These are phyloP conservation scores for Auriscalpium microsporum DNA, from an alignment of 768 basidiomycete species.

Conservation along the genomic window DNA sequence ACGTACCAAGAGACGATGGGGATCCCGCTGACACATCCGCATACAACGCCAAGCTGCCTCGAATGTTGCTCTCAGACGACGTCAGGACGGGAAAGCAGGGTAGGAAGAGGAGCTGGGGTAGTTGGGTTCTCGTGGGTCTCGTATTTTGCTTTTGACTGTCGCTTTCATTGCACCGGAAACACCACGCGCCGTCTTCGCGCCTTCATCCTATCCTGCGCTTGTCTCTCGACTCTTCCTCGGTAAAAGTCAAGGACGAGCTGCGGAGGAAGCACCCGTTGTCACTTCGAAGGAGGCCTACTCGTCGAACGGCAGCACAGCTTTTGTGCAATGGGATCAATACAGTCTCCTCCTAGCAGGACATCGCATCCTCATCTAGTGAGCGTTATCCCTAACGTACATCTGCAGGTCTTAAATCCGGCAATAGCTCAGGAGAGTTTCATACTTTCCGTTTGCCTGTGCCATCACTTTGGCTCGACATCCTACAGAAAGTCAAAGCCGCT, in stretches of 20 bases:
- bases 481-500: constrained; percentile 74
- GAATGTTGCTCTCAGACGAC: too few relatives aligned
- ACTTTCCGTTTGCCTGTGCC: constrained; percentile 76
- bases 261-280: not conserved
- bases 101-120: too few relatives aligned
- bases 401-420: not conserved
- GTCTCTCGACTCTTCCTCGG: too few relatives aligned
- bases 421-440: constrained; percentile 79
- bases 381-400: not conserved
- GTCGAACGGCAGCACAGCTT: constrained; percentile 8
- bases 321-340: constrained; percentile 15
- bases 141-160: too few relatives aligned
- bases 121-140: too few relatives aligned
- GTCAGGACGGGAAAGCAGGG: too few relatives aligned
- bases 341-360: constrained; percentile 13
- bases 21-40: too few relatives aligned
- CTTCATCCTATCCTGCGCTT: too few relatives aligned
- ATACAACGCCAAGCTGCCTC: too few relatives aligned
- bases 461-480: constrained; percentile 71
- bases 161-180: too few relatives aligned
- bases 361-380: constrained; percentile 2
- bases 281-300: not conserved
- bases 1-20: too few relatives aligned
- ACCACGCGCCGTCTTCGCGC: too few relatives aligned
- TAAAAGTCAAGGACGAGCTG: not conserved